Evolutionary conservation across 306 rosid genomes (phyloP).

Genomic region (Prunus campanulata): DNA sequence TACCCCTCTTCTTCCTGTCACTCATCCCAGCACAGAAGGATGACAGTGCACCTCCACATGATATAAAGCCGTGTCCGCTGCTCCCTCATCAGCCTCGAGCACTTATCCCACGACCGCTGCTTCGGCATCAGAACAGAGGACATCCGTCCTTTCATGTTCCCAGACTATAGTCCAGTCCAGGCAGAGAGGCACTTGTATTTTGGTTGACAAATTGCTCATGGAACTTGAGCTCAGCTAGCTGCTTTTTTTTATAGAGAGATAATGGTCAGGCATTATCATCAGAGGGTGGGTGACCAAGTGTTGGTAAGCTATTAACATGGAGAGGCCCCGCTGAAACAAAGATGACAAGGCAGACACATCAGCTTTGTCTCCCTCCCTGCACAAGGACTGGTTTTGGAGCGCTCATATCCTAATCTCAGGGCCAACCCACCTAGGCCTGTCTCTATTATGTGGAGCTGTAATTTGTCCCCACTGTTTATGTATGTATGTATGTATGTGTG

Average conservation of each 20-base stretch:
- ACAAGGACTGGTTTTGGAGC: conserved; percentile 23
- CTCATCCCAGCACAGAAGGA: conserved; percentile 57
- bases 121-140: conserved; percentile 22
- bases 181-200: not conserved
- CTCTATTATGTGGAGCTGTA: conserved; percentile 22
- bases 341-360: conserved; percentile 36
- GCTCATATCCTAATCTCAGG: conserved; percentile 25
- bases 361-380: conserved; percentile 34
- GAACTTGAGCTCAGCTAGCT: not conserved
- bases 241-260: not conserved
- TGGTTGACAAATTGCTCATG: not conserved
- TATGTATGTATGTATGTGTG: not conserved
- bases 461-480: conserved; percentile 21
- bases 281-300: conserved; percentile 31
- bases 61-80: conserved; percentile 53
- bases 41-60: conserved; percentile 59
- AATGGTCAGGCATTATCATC: not conserved
- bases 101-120: conserved; percentile 33
- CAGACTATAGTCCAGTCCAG: not conserved
- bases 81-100: conserved; percentile 47
- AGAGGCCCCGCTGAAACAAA: conserved; percentile 14
- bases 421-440: conserved; percentile 32
- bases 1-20: not conserved
- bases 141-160: conserved; percentile 35
- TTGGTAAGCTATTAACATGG: conserved; percentile 20